Base-by-base conservation (phyloP, 257 asterid genomes). In the Solanum sitiens region DNA sequence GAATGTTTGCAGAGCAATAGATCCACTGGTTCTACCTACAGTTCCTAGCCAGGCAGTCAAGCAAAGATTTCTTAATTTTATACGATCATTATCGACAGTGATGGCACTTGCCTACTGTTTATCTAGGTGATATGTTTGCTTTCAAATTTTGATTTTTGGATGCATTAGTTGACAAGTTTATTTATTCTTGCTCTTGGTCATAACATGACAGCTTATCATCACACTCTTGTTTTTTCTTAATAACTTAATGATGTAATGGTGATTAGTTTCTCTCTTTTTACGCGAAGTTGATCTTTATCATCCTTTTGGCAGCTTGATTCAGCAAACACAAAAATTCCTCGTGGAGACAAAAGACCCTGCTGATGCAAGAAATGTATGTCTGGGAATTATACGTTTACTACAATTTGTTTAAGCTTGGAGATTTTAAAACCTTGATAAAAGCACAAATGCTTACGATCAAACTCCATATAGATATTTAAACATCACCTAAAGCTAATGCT, bases 81-180 rank as follows among this genome's bases (percentile, higher is more conserved):
- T 95, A 87, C 92, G 95, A 89, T 95, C 99, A 84, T 92, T 95
- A 92, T 96, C 99, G 23, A 94, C 99, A 27, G 99, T 97, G 88
- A 86, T 97, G 90, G 94, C 99, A 79, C 94, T 92, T 90, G 99
- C 99, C 65, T 96, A 93, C 91, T 95, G 98, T 91, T 89, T 97
- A 83, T 95, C 99, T 63, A 93, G 99, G 98, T 95, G 88, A 87
- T 11, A 50, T 82, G 61, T 82, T 82, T 82, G 70, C 86, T 82
- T 82, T 82, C 86, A 82, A 80, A 50, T 30, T 50, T 50, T 50
- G 68, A 82, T 18, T 82, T 50, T 82, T 20, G 37, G 18, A 18
- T 82, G 85, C 85, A 32, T 11, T 82, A 82, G 85, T 47, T 79
- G 65, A 47, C 39, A 8, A 80, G 16, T 80, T 47, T 13, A 80